Conservation (phyloP, 2,329 filamentous ascomycete genomes). For the Aureobasidium melanogenum region DNA sequence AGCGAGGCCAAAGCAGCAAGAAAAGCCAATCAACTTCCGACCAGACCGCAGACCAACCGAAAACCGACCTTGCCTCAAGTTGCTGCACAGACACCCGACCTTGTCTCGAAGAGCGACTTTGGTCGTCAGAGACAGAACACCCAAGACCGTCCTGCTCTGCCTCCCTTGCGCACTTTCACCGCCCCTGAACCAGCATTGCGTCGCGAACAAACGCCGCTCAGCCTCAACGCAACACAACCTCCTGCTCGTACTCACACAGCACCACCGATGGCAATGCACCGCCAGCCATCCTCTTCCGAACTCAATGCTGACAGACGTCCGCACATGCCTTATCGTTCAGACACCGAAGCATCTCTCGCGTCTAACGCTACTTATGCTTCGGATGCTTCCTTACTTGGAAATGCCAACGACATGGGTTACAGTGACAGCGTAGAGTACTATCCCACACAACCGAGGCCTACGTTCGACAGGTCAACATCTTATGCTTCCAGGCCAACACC, state of each 20-base stretch:
- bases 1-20: constrained; percentile 46
- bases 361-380: constrained; percentile 52
- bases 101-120: constrained; percentile 37
- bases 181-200: not conserved
- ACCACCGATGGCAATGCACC: not conserved
- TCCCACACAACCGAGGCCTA: not conserved
- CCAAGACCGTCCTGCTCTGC: constrained; percentile 27
- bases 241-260: not conserved
- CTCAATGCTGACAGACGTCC: constrained; percentile 22
- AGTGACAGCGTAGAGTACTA: constrained; percentile 1
- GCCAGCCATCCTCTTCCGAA: not conserved
- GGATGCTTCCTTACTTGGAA: constrained; percentile 52
- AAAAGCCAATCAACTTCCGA: constrained; percentile 40
- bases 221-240: constrained; percentile 29
- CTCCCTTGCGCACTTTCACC: not conserved
- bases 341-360: constrained; percentile 47
- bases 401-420: constrained; percentile 52
- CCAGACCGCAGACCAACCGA: constrained; percentile 35
- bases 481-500: not conserved
- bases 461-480: constrained; percentile 13
- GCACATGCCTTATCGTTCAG: constrained; percentile 27
- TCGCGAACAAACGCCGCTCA: not conserved
- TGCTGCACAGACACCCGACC: constrained; percentile 42
- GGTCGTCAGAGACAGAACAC: constrained; percentile 27
- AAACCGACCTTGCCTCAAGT: constrained; percentile 61